These are phyloP conservation scores for Myriangium duriaei DNA, from an alignment of 2,329 filamentous ascomycete species.

Conservation along the genomic window DNA sequence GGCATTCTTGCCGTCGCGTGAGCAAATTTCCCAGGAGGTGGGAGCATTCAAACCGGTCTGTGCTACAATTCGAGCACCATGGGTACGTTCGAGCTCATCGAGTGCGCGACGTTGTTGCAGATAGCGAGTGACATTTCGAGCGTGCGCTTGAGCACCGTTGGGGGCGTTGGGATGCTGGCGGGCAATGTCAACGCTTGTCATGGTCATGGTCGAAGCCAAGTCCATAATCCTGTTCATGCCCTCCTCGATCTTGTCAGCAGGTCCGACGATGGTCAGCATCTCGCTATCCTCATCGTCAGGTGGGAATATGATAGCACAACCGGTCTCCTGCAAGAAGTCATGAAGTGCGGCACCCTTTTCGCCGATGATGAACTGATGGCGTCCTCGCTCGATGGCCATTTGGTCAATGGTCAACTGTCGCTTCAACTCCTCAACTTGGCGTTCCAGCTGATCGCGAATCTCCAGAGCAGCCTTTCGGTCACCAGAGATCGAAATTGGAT, in stretches of 20 bases:
- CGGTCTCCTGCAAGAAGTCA: constrained; percentile 80
- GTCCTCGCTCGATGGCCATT: constrained; percentile 68
- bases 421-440: constrained; percentile 61
- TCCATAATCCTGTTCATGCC: constrained; percentile 79
- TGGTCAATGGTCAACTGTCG: constrained; percentile 66
- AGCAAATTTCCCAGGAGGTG: constrained; percentile 78
- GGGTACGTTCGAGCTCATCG: constrained; percentile 64
- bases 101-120: constrained; percentile 71
- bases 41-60: constrained; percentile 56
- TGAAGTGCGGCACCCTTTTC: constrained; percentile 67
- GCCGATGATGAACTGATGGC: constrained; percentile 91
- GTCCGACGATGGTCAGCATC: constrained; percentile 73
- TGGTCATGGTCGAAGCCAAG: constrained; percentile 75
- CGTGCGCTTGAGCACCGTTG: constrained; percentile 62
- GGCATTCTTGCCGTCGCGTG: constrained; percentile 70
- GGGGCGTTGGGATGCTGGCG: constrained; percentile 65
- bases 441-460: constrained; percentile 69
- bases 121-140: constrained; percentile 77
- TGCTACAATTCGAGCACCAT: constrained; percentile 79
- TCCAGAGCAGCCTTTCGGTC: constrained; percentile 73
- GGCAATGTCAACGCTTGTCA: constrained; percentile 69
- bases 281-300: constrained; percentile 67
- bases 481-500: constrained; percentile 73
- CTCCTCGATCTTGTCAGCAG: constrained; percentile 55
- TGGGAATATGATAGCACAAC: constrained; percentile 75